These are phyloP conservation scores for Yamagishiella unicocca DNA, from an alignment of 139 green algal species.

Conservation along the genomic window DNA sequence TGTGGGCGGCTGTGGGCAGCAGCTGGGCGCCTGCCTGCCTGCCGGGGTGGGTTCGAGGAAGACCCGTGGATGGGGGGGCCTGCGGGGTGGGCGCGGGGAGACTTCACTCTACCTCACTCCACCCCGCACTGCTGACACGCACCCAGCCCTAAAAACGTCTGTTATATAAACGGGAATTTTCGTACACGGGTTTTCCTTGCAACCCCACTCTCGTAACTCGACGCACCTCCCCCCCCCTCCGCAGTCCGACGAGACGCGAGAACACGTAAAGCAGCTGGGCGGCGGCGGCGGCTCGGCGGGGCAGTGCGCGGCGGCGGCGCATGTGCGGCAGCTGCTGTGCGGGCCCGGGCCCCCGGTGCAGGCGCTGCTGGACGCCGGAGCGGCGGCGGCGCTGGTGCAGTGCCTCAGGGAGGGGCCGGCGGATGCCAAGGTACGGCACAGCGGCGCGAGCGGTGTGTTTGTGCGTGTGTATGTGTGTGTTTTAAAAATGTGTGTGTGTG, in stretches of 20 bases:
- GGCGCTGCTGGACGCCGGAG: neutral
- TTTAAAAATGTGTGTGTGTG: too few species aligned
- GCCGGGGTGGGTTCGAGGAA: too few species aligned
- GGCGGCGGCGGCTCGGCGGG: neutral
- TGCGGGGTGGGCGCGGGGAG: too few species aligned
- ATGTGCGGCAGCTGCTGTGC: slow-evolving; percentile 7
- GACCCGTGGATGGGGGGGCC: too few species aligned
- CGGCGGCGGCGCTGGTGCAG: slow-evolving; percentile 1
- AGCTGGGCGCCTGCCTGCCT: too few species aligned
- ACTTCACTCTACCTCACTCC: too few species aligned
- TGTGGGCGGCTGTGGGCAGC: too few species aligned
- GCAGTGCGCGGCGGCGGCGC: neutral
- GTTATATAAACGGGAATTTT: too few species aligned
- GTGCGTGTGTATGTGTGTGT: too few species aligned
- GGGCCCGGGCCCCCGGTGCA: neutral
- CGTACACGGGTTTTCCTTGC: neutral
- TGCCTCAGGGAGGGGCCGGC: neutral
- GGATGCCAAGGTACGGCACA: neutral
- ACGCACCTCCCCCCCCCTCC: neutral
- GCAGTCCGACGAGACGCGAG: neutral
- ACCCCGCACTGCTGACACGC: too few species aligned
- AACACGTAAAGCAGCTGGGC: neutral
- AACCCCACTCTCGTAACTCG: neutral
- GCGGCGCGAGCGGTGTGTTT: too few species aligned
- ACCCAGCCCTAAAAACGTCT: too few species aligned